Base-by-base conservation (phyloP, 2,329 filamentous ascomycete genomes). In the Penicillium sp. region DNA sequence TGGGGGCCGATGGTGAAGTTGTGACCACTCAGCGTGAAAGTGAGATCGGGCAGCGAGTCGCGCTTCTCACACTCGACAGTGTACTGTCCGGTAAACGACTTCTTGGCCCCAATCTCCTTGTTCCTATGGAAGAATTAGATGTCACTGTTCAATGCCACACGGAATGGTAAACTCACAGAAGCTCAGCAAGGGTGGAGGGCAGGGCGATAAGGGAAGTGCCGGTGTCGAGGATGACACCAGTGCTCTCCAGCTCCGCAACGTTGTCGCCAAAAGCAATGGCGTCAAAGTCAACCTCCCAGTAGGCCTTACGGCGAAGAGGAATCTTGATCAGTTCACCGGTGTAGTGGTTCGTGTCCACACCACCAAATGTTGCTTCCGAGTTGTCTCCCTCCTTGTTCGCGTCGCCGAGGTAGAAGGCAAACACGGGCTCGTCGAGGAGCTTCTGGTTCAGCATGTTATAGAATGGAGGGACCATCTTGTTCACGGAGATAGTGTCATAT, bases 231-330 rank as follows among this genome's bases (percentile, higher is more conserved):
- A 98, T 95, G 57, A 88, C 86, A 71, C 92, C 93, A 42, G 88
- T 95, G 75, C 86, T 80, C 51, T 96, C 90, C 50, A 96, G 81
- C 67, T 95, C 84, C 45, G 89, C 89, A 51, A 79, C 82, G 61
- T 85, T 79, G 36, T 89, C 77, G 56, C 92, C 93, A 50, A 95
- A 87, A 39, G 84, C 80, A 70, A 98, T 92, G 49, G 87, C 76
- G 59, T 96, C 83, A 45, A 98, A 81, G 59, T 96, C 89, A 39
- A 98, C 90, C 77, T 98, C 92, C 92, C 92, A 98, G 79, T 98
- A 98, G 33, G 92, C 92, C 83, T 96, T 96, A 65, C 92, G 86
- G 67, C 92, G 86, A 55, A 98, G 79, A 38, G 92, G 92, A 54
- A 98, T 87, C 67, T 88, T 93, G 64, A 82, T 85, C 58, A 98